Evolutionary conservation across 2,329 filamentous ascomycete species (phyloP).

Genomic region (Colletotrichum orchidophilum): DNA sequence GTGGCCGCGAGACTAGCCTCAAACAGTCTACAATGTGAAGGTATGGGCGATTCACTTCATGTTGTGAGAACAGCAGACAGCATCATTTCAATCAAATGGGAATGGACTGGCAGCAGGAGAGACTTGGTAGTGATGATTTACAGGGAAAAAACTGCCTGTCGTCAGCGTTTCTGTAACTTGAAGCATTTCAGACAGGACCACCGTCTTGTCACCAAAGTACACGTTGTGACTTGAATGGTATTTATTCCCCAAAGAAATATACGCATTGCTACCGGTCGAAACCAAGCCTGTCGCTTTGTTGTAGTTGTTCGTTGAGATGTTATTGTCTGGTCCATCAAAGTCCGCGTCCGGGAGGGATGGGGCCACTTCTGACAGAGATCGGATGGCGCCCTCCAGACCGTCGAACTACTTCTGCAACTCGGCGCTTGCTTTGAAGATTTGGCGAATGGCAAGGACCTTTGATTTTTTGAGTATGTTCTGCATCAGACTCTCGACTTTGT

Average conservation of each 20-base stretch:
- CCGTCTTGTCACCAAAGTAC: constrained; percentile 9
- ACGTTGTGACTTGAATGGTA: background rate
- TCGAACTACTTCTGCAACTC: constrained; percentile 3
- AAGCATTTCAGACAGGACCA: background rate
- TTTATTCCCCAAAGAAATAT: constrained; percentile 7
- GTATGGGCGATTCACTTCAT: background rate
- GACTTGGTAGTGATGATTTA: background rate
- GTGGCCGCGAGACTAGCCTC: background rate
- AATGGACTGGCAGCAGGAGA: background rate
- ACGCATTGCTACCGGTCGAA: background rate
- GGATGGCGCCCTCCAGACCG: constrained; percentile 1
- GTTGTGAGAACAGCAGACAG: background rate
- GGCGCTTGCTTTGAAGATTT: background rate
- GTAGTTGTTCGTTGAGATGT: background rate
- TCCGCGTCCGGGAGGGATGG: constrained; percentile 16
- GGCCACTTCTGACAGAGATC: constrained; percentile 9
- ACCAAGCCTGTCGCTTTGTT: background rate
- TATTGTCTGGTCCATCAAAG: background rate
- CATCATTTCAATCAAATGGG: background rate
- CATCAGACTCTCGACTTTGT: constrained; percentile 17
- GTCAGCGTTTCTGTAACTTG: background rate
- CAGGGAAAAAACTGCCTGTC: background rate
- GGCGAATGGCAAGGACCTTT: constrained; percentile 10
- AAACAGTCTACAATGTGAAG: background rate
- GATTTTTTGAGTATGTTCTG: constrained; percentile 2